Percentiles rank a stretch among this genome's conserved stretches.
Conservation (phyloP, 1,284 basidiomycete genomes). For the Porodaedalea pini region DNA sequence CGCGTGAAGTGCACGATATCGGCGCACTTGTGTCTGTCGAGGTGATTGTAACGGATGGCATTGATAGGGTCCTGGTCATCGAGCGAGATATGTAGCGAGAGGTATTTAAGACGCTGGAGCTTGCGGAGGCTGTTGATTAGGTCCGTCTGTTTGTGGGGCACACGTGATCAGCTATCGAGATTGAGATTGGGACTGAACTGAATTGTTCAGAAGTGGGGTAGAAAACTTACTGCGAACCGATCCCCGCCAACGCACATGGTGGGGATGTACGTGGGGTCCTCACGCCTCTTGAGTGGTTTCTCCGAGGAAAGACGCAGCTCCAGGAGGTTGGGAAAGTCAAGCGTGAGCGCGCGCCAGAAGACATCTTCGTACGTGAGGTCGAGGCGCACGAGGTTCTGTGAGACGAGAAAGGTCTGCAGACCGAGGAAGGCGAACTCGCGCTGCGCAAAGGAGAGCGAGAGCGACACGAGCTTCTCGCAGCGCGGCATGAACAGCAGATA, state of each 20-base stretch:
- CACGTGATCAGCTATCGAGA: background rate
- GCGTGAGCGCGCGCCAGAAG: background rate
- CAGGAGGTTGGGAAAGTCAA: slow-evolving; percentile 11
- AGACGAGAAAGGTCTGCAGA: background rate
- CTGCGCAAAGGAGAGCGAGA: background rate
- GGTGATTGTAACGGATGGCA: too few species aligned
- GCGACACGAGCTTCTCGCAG: background rate
- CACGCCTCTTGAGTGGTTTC: background rate
- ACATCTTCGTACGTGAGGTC: background rate
- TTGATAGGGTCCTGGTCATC: too few species aligned
- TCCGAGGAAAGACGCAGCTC: slow-evolving; percentile 6
- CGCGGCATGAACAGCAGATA: background rate
- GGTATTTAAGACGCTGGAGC: background rate
- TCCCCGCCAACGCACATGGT: too few species aligned
- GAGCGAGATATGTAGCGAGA: background rate
- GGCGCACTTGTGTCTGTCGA: too few species aligned
- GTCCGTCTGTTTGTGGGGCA: too few species aligned
- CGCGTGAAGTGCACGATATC: too few species aligned
- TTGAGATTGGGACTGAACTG: background rate
- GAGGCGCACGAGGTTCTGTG: background rate
- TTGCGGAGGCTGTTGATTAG: background rate
- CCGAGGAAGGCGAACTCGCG: background rate
- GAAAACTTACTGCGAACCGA: too few species aligned
- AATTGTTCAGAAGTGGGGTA: too few species aligned
- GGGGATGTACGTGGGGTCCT: background rate